Evolutionary conservation across 1,284 basidiomycete species (phyloP).

Genomic region (Rhodotorula sp.): DNA sequence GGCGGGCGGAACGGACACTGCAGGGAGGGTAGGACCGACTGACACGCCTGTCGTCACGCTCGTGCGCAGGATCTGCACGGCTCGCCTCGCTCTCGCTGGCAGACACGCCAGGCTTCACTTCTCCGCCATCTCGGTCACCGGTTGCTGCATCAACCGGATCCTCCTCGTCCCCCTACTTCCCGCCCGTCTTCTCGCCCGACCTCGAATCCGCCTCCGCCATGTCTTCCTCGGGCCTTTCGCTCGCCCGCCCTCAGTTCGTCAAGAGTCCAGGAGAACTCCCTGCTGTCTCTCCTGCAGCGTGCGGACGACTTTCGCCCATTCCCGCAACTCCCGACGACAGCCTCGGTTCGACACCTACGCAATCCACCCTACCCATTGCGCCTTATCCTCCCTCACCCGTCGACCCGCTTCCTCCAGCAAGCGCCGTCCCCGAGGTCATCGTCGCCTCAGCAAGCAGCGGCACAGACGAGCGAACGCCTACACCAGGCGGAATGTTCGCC

Average conservation of each 20-base stretch:
- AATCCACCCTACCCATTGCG: constrained; percentile 14
- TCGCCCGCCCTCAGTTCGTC: constrained; percentile 10
- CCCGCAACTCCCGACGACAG: not conserved
- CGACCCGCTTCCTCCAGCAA: not conserved
- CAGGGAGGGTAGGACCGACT: no score
- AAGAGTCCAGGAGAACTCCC: not conserved
- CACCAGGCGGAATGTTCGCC: constrained; percentile 2
- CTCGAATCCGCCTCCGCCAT: not conserved
- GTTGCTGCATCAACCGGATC: not conserved
- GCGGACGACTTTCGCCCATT: not conserved
- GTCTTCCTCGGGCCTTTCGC: constrained; percentile 9
- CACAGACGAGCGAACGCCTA: constrained; percentile 18
- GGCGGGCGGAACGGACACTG: no score
- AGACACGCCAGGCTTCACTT: not conserved
- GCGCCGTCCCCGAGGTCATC: not conserved
- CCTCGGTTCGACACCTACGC: constrained; percentile 18
- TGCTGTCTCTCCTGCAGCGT: no score
- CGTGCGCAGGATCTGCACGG: constrained; percentile 20
- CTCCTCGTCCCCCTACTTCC: not conserved
- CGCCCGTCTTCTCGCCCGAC: not conserved
- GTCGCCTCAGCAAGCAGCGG: not conserved
- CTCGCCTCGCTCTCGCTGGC: constrained; percentile 28
- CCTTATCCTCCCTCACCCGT: not conserved
- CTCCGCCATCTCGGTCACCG: constrained; percentile 6
- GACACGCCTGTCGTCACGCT: no score